Base-by-base conservation (phyloP, 306 rosid genomes). In the Dalbergia cultrata region DNA sequence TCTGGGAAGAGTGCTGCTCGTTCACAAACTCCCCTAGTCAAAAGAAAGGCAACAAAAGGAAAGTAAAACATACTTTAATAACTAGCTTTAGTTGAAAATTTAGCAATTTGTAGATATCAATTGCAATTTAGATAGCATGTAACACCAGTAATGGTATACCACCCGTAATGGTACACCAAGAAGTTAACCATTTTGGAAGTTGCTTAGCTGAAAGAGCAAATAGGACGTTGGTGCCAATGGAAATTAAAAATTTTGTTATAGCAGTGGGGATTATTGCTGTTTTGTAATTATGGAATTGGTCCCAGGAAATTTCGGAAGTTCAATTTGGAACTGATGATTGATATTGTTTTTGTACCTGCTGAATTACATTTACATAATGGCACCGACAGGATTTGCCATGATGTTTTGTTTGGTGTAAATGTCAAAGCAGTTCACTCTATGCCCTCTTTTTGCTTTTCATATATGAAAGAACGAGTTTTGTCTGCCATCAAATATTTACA, bases 41-140 rank as follows among this genome's bases (percentile, higher is more conserved):
- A 87, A 80, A 78, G 54, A 66, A 77, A 11, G 47, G 69, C 65
- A 37, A 70, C 79, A 53, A 84, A 66, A 84, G 90, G 81, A 85
- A 84, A 79, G 80, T 74, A 79, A 75, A 65, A 37, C 44, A 18
- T 34, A 2, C 67, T 67, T 11, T 44, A 34, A 33, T 80, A 84
- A 8, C 26, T 64, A 78, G 77, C 47, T 21, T 68, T 84, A 39
- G 65, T 67, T 74, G 57, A 57, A 61, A 74, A 71, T 62, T 81
- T 33, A 14, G 69, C 37, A 58, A 67, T 68, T 47, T 72, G 75
- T 73, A 65, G 82, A 69, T 57, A 68, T 33, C 66, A 34, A 8
- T 22, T 47, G 50, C 19, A 78, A 17, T 12, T 22, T 54, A 34
- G 13, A 78, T 31, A 49, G 68, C 66, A 34, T 26, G 80, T 57